Evolutionary conservation across 441 rosid species (phyloP).

Genomic region (Syzygium syzygioides): DNA sequence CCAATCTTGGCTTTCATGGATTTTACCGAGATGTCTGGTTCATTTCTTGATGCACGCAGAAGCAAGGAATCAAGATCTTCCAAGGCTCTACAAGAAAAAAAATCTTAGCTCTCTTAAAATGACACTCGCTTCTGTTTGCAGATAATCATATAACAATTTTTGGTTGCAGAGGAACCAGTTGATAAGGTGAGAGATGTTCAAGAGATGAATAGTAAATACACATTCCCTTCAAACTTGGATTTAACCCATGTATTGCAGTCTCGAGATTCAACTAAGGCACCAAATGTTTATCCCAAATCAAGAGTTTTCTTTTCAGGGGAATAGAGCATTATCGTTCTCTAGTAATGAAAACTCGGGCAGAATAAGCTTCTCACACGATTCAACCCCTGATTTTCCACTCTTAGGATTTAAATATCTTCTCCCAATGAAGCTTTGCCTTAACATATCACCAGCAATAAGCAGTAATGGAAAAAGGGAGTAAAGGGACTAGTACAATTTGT

Average conservation of each 20-base stretch:
- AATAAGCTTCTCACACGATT: background rate
- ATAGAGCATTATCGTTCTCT: background rate
- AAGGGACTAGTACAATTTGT: background rate
- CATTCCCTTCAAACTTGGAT: background rate
- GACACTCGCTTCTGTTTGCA: background rate
- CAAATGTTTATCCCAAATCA: background rate
- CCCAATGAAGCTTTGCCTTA: background rate
- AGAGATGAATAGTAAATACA: background rate
- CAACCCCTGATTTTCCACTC: background rate
- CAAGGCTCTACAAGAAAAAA: constrained; percentile 39
- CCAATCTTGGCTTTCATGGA: constrained; percentile 68
- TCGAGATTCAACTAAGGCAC: background rate
- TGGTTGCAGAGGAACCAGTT: background rate
- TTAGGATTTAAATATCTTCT: background rate
- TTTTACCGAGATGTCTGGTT: constrained; percentile 51
- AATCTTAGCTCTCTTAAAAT: background rate
- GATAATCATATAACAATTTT: background rate
- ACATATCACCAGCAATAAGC: background rate
- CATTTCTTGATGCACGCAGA: constrained; percentile 73
- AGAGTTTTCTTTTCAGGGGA: background rate
- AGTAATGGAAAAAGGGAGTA: background rate
- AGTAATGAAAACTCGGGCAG: background rate
- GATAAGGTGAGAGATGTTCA: background rate
- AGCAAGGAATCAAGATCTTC: constrained; percentile 79
- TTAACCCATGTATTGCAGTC: background rate